A percentile compares a stretch with the other conserved stretches of the same genome.
These are phyloP conservation scores for Diplogelasinospora grovesii DNA, from an alignment of 495 filamentous ascomycete genomes.

Conservation along the genomic window DNA sequence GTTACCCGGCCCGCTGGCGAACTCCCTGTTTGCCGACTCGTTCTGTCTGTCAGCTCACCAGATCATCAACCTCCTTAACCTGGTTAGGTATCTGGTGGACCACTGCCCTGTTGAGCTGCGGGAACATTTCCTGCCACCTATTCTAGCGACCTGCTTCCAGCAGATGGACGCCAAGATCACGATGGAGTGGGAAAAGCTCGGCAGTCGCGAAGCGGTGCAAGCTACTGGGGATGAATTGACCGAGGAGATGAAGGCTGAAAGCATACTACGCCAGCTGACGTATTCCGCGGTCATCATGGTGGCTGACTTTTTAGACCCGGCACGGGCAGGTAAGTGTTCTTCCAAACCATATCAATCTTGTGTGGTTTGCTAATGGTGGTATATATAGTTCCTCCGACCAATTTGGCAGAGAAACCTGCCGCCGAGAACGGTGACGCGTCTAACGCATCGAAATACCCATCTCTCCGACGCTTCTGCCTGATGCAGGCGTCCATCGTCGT, in stretches of 20 bases:
- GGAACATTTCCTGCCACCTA: conserved; percentile 75
- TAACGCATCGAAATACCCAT: conserved; percentile 30
- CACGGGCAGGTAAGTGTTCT: conserved; percentile 46
- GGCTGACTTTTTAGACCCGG: conserved; percentile 75
- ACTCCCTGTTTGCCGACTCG: conserved; percentile 78
- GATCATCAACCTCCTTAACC: conserved; percentile 78
- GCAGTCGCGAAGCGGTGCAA: conserved; percentile 44
- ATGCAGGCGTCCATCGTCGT: conserved; percentile 72
- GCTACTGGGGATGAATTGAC: conserved; percentile 63
- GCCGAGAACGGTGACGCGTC: neutral
- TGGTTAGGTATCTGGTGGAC: conserved; percentile 80
- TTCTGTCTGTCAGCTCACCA: conserved; percentile 86
- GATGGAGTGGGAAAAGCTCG: conserved; percentile 74
- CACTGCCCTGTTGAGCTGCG: conserved; percentile 77
- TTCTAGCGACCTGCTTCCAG: conserved; percentile 73
- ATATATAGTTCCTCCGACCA: no score
- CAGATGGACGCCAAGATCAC: conserved; percentile 83
- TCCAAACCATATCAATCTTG: no score
- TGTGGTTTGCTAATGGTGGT: no score
- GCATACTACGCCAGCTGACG: conserved; percentile 88
- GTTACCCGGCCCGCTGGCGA: conserved; percentile 74
- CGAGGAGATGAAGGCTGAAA: conserved; percentile 97
- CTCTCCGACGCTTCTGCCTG: conserved; percentile 74
- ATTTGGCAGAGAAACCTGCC: neutral
- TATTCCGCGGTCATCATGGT: conserved; percentile 88